phyloP scores from a whole-genome alignment of 2,329 filamentous ascomycete species.

The Orbilia javanica region DNA sequence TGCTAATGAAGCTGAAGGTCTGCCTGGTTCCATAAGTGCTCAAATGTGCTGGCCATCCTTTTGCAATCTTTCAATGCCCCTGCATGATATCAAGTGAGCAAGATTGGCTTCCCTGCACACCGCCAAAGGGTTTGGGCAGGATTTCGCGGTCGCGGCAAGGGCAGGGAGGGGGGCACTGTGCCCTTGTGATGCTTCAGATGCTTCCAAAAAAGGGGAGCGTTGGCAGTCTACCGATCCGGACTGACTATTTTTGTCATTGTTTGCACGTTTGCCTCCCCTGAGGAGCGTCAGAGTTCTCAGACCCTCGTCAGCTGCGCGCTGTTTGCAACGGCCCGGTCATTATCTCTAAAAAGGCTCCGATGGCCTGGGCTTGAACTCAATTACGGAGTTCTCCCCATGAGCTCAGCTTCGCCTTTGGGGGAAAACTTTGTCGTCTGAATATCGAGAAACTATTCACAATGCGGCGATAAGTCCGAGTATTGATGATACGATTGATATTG shows the following conservation, averaged over 20 bases:
- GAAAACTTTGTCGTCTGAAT: background rate
- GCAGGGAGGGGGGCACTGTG: slow-evolving; percentile 13
- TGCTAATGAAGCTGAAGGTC: slow-evolving; percentile 6
- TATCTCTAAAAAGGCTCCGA: slow-evolving; percentile 8
- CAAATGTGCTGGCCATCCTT: slow-evolving; percentile 22
- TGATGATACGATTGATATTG: background rate
- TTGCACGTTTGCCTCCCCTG: slow-evolving; percentile 54
- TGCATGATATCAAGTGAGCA: slow-evolving; percentile 24
- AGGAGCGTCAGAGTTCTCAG: slow-evolving; percentile 18
- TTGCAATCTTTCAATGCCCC: slow-evolving; percentile 30
- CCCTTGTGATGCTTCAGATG: slow-evolving; percentile 46
- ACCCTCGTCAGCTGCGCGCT: slow-evolving; percentile 13
- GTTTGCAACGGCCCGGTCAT: slow-evolving; percentile 1
- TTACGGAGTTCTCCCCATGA: background rate
- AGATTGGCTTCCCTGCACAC: slow-evolving; percentile 35
- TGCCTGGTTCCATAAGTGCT: background rate
- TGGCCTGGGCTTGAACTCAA: slow-evolving; percentile 8
- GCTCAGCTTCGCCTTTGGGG: background rate
- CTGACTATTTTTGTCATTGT: slow-evolving; percentile 50
- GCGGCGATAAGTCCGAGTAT: background rate
- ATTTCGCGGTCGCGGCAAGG: slow-evolving; percentile 36
- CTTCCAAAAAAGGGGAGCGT: slow-evolving; percentile 34
- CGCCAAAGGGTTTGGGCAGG: slow-evolving; percentile 11
- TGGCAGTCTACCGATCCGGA: slow-evolving; percentile 13
- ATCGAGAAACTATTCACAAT: background rate